Evolutionary conservation across 2,329 filamentous ascomycete species (phyloP).

Genomic region (Fusarium nygamai): DNA sequence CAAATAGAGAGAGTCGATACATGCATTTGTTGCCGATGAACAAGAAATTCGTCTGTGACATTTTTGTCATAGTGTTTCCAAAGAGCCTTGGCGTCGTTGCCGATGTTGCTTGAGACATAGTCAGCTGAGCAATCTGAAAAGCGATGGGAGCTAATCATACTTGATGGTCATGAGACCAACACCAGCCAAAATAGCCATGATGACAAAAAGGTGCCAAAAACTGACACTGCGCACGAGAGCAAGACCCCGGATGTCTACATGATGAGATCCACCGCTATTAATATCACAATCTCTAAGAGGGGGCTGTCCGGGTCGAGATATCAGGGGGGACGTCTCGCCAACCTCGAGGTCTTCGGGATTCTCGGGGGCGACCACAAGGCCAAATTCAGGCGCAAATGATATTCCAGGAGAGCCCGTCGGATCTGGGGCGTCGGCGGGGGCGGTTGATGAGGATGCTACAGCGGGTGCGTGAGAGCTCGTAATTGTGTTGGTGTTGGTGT

Average conservation of each 20-base stretch:
- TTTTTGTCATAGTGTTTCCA: conserved; percentile 87
- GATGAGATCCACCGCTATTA: conserved; percentile 78
- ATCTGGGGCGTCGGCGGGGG: conserved; percentile 27
- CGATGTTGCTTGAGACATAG: conserved; percentile 78
- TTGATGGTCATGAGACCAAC: conserved; percentile 99
- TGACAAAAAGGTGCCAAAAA: conserved; percentile 90
- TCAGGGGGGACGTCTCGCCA: conserved; percentile 83
- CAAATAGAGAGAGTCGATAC: conserved; percentile 93
- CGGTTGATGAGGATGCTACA: conserved; percentile 29
- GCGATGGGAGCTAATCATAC: conserved; percentile 60
- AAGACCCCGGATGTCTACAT: conserved; percentile 90
- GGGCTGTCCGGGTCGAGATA: conserved; percentile 69
- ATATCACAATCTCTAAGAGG: conserved; percentile 68
- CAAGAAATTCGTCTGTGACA: conserved; percentile 77
- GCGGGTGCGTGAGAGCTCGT: conserved; percentile 33
- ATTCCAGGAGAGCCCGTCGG: conserved; percentile 36
- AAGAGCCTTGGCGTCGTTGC: conserved; percentile 85
- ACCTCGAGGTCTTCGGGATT: conserved; percentile 54
- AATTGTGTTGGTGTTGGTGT: conserved; percentile 41
- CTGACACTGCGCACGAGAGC: conserved; percentile 75
- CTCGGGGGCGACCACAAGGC: conserved; percentile 39
- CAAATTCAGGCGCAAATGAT: conserved; percentile 43
- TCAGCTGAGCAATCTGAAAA: conserved; percentile 14
- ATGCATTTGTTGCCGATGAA: conserved; percentile 86
- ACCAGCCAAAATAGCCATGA: conserved; percentile 91